Evolutionary conservation across 2,329 filamentous ascomycete genomes (phyloP), one percentile per base, ranked within the genome.

Genomic region (Chrysoporthe austroafricana): DNA sequence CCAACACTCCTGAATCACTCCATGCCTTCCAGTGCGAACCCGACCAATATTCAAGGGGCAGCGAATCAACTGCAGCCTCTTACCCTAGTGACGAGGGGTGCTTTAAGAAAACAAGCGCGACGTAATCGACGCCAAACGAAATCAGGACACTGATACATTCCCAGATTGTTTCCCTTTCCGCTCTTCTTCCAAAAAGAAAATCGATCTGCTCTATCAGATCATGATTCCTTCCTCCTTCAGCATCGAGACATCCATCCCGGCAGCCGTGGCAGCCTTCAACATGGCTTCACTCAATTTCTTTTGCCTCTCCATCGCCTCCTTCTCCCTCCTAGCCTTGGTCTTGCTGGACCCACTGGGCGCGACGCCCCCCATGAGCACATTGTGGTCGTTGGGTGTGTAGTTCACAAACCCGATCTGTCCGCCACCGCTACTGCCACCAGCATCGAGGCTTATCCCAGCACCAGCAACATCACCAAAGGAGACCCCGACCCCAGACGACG

Each of bases 271-370:
- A 9, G 90, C 90, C 77, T 87, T 87, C 70, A 90, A 79, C 42
- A 91, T 89, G 8, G 88, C 88, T 77, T 92, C 88, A 74, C 86
- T 90, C 66, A 94, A 76, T 76, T 86, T 85, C 72, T 90, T 81
- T 73, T 92, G 84, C 79, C 90, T 90, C 75, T 97, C 95, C 64
- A 86, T 84, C 1, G 93, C 93, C 81, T 97, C 95, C 77, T 93
- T 91, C 78, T 98, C 95, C 62, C 96, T 83, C 66, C 94, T 83
- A n/a, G 93, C 93, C 77, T 97, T 97, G 9, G 96, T 98, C 86
- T 98, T 98, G 72, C 88, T 92, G 73, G 90, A 94, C 11, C 96
- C 96, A 71, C 91, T 94, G 0, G 95, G 95, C 58, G 96, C 96
- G 14, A 99, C 96, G 5, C 94, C 95, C 8, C 88, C 93, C 78